These are phyloP conservation scores for Magnusiomyces tetraspermus DNA, from an alignment of 1,139 yeast genomes.

Conservation along the genomic window DNA sequence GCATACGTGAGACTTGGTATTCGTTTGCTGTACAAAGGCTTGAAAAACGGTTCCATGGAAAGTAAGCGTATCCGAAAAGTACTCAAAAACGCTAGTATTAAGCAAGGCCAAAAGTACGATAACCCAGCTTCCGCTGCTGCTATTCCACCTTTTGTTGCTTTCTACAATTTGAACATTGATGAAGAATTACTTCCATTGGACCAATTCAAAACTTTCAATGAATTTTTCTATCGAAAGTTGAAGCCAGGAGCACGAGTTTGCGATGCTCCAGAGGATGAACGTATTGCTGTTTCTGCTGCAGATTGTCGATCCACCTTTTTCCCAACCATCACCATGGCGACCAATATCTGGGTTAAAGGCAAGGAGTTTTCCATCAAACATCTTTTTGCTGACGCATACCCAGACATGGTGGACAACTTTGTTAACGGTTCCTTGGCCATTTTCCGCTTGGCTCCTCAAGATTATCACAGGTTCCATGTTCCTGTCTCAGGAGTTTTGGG, in stretches of 20 bases:
- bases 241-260: slow-evolving; percentile 61
- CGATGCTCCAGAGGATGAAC: slow-evolving; percentile 45
- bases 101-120: slow-evolving; percentile 82
- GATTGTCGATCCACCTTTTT: slow-evolving; percentile 81
- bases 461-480: slow-evolving; percentile 86
- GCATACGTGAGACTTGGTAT: slow-evolving; percentile 83
- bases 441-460: slow-evolving; percentile 92
- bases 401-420: slow-evolving; percentile 40
- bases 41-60: slow-evolving; percentile 42
- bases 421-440: slow-evolving; percentile 60
- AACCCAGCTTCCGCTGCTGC: slow-evolving; percentile 53
- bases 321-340: slow-evolving; percentile 51
- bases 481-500: slow-evolving; percentile 74
- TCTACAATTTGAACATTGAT: slow-evolving; percentile 63
- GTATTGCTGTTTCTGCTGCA: slow-evolving; percentile 68
- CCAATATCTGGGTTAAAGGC: slow-evolving; percentile 85
- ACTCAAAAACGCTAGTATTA: slow-evolving; percentile 55
- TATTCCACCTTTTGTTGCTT: slow-evolving; percentile 69
- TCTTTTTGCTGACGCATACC: slow-evolving; percentile 50
- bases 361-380: slow-evolving; percentile 60
- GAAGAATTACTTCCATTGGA: slow-evolving; percentile 51
- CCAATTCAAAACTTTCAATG: slow-evolving; percentile 66
- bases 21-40: slow-evolving; percentile 68
- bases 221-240: slow-evolving; percentile 74
- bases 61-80: slow-evolving; percentile 49